Evolutionary conservation across 768 basidiomycete genomes (phyloP), one percentile per base, ranked within the genome.

Genomic region (Mycena vulgaris): DNA sequence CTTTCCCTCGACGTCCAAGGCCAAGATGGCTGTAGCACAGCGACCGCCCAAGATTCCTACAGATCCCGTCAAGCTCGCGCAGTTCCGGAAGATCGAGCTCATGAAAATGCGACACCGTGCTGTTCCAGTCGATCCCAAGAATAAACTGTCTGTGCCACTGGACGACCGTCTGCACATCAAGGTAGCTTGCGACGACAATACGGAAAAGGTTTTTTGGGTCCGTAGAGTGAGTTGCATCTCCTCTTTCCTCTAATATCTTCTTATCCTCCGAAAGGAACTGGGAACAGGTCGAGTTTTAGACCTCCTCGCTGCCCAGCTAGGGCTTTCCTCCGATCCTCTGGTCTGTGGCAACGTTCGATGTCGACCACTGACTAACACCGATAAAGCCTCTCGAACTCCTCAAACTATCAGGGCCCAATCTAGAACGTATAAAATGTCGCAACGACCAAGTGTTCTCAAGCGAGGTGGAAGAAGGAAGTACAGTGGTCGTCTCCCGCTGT

Each of bases 81-180:
- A 89, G 69, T 78, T 85, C 67, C 85, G 85, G 64, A 89, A 88
- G 73, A 76, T 94, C 21, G 88, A 90, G 74, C 76, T 91, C 7
- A 93, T 95, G 87, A 93, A 89, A 76, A 87, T 95, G 86, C 89
- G 90, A 62, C 93, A 92, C 76, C 85, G 83, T 42, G 95, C 95
- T 14, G 73, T 82, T 47, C 88, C 93, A 3, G 89, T 83, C 10
- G 90, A 95, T 74, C 84, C 87, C 23, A 89, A 86, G 74, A 89
- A 92, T 75, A 86, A 81, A 59, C 60, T 79, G 2, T 81, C 83
- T 14, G 79, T 89, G 1, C 81, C 89, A 17, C 75, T 88, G 49
- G 86, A 88, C 27, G 85, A 93, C 66, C 87, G 93, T 27, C 72
- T 92, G 47, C 88, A 92, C 76, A 74, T 94, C 37, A 87, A 81